Base-by-base conservation (phyloP, 257 asterid species). In the Solanum arcanum region DNA sequence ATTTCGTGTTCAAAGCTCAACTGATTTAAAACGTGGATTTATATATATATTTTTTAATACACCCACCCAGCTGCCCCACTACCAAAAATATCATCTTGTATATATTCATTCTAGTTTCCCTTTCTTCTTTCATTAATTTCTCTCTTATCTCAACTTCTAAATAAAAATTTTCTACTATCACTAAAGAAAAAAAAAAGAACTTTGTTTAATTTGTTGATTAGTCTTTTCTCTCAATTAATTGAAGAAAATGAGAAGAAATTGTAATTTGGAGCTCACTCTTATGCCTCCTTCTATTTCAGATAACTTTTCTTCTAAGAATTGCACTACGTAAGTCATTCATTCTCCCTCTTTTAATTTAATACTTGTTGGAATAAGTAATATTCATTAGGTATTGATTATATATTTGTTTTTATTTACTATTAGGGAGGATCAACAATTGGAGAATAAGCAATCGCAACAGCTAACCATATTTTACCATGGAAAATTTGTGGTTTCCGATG, bases 381-480 rank as follows among this genome's bases (percentile, higher is more conserved):
- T 9, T 9, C 47, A 37, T 73, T 20, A 33, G 78, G 46, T 33
- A 44, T 15, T 44, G 64, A 77, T 27, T 44, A 14, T 77, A 8
- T 44, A 15, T 15, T 44, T 77, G 29, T 16, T 18, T 27, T 80
- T 80, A 12, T 27, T 20, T 73, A 73, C 66, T 47, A 46, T 69
- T 80, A 78, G 66, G 86, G 62, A 39, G 59, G 64, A 23, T 25
- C 27, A 83, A 10, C 41, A 84, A 25, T 3, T 12, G 46, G 42
- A 7, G 60, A 90, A 20, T 73, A 47, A 85, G 64, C 42, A 80
- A 18, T 27, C 35, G 3, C 86, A 91, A 88, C 90, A 87, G 83
- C 83, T 92, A 27, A 92, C 95, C 3, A 89, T 93, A 25, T 91
- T 93, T 92, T 92, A 92, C 90, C 88, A 93, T 14, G 98, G 98